Base-by-base conservation (phyloP, 768 basidiomycete genomes). In the Russula lepida region DNA sequence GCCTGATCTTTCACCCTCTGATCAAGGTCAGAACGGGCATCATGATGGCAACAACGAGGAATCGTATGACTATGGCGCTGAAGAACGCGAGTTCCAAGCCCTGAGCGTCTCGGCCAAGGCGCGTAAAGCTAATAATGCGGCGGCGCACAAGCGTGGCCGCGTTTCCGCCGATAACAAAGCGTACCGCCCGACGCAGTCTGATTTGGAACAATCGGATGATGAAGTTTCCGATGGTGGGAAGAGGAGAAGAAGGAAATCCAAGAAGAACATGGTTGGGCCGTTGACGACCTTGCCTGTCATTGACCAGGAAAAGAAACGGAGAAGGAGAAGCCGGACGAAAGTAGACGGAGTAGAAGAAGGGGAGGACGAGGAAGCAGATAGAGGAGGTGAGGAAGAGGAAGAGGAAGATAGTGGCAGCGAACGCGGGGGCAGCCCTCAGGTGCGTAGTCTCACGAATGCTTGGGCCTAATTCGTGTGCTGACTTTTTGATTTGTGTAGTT, bases 151-250 rank as follows among this genome's bases (percentile, higher is more conserved):
- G 69, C 81, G 83, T 27, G 79, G 78, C 66, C 82, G 85, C 33
- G 88, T 90, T 63, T 87, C 86, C 0, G 68, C 75, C 25, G 91
- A 92, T 71, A 90, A 92, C 73, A 89, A 87, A 70, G 90, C 90
- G 0, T 93, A 92, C 68, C 80, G 80, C 56, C 90, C 90, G 21
- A 73, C 82, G 1, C 70, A 71, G 58, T 86, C 84, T 8, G 87
- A 88, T 65, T 66, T 81, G 35, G 88, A 89, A 43, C 77, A 75
- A 43, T 79, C 81, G 8, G 83, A 84, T 7, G 85, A 84, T 35
- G 84, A 85, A 53, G 74, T 74, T 53, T 76, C 76, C 1, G 81
- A 82, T 52, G 77, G 80, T 27, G 81, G 78, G 32, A 76, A 74
- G 54, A 83, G 77, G 60, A 77, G 76, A 66, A 78, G 78, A 70